phyloP scores from a whole-genome alignment of 495 filamentous ascomycete species.

The Poronia punctata region DNA sequence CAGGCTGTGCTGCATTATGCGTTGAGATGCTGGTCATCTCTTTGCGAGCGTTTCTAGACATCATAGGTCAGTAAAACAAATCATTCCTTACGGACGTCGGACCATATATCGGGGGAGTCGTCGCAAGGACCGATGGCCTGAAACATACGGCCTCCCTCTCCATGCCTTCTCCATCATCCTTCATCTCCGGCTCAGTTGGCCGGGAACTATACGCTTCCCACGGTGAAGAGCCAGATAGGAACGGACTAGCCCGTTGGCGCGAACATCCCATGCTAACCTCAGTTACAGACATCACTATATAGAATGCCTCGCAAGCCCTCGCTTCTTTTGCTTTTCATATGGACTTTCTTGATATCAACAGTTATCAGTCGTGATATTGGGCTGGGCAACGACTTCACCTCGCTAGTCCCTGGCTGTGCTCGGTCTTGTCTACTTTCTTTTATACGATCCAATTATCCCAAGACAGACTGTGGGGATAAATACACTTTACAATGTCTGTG shows the following conservation, averaged over 20 bases:
- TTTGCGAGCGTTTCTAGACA: conserved; percentile 23
- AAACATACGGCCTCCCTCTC: conserved; percentile 8
- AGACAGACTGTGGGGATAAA: conserved; percentile 38
- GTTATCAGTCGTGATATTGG: conserved; percentile 21
- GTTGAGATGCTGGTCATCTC: conserved; percentile 37
- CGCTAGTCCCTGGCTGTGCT: conserved; percentile 58
- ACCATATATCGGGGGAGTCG: conserved; percentile 20
- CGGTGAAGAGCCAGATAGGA: conserved; percentile 14
- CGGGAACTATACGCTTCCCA: conserved; percentile 14
- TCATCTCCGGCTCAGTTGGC: not conserved
- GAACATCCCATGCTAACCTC: conserved; percentile 16
- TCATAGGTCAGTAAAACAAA: conserved; percentile 26
- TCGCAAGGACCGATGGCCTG: conserved; percentile 4
- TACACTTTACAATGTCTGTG: conserved; percentile 58
- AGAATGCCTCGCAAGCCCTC: conserved; percentile 39
- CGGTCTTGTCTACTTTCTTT: conserved; percentile 55
- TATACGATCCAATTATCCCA: conserved; percentile 51
- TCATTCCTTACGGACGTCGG: conserved; percentile 8
- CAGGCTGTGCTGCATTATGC: conserved; percentile 21
- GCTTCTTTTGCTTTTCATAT: conserved; percentile 27
- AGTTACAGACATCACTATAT: conserved; percentile 31
- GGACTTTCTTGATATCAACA: conserved; percentile 22
- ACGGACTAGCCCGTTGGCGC: conserved; percentile 7
- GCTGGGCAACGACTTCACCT: conserved; percentile 36
- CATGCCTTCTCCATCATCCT: conserved; percentile 1